Evolutionary conservation across 2,329 filamentous ascomycete species (phyloP), one percentile per base, ranked within the genome.

Genomic region (Cercospora berteroae): DNA sequence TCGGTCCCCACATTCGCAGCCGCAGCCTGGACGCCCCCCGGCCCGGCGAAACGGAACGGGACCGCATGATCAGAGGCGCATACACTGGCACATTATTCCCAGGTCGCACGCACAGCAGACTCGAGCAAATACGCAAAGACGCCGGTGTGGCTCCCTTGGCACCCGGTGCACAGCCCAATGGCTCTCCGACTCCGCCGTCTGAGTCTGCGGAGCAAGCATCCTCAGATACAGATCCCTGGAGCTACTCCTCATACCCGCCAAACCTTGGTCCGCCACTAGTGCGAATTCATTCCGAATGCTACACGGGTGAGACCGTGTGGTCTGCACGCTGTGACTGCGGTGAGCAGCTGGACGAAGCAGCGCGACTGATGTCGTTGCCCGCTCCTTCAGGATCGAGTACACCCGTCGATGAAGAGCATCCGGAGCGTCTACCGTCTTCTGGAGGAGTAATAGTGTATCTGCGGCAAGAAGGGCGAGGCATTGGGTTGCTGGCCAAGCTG

Each of bases 271-370:
- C 90, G 1, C 92, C 95, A 0, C 83, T 99, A 44, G 94, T 99
- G 57, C 87, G 95, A 66, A 99, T 99, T 77, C 95, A 99, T 79
- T 96, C 92, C 3, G 95, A 99, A 80, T 99, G 95, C 81, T 99
- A 99, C 80, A 99, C 95, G 0, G 95, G 95, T 67, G 95, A 99
- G 83, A 99, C 95, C 0, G 95, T 96, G 0, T 98, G 95, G 95
- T 97, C 94, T 7, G 94, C 95, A 39, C 89, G 95, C 29, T 99
- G 95, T 81, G 95, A 99, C 81, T 99, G 95, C 79, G 95, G 95
- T 65, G 95, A 99, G 81, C 95, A 99, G 79, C 86, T 99, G 2
- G 95, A 99, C 79, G 95, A 99, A 82, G 95, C 95, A 1, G 95
- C 94, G 1, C 87, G 95, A 27, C 83, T 99, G 1, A 99, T 99